phyloP scores from a whole-genome alignment of 345 rosid species.

The Kandelia obovata region DNA sequence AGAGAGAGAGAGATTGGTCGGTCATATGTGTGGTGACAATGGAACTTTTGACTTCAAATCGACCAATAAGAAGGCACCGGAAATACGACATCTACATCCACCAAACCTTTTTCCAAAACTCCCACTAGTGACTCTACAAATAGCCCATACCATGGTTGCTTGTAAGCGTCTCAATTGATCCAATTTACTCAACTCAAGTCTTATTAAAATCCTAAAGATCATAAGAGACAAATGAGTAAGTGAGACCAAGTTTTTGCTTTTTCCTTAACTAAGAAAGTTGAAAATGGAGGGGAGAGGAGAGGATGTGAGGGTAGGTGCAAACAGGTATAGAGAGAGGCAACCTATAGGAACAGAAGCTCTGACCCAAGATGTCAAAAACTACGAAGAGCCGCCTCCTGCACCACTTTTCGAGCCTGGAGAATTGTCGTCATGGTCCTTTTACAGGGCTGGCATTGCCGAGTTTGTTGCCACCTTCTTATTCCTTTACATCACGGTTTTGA shows the following conservation, averaged over 20 bases:
- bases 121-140: constrained; percentile 20
- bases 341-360: constrained; percentile 22
- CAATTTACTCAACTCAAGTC: constrained; percentile 6
- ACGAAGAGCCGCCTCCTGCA: constrained; percentile 19
- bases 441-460: constrained; percentile 23
- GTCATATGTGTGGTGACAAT: constrained; percentile 20
- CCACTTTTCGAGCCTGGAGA: constrained; percentile 18
- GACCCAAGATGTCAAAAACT: constrained; percentile 12
- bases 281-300: constrained; percentile 19
- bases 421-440: constrained; percentile 17
- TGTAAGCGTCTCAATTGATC: not conserved
- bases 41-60: no score
- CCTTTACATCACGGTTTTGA: constrained; percentile 19
- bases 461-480: constrained; percentile 21
- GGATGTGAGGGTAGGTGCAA: constrained; percentile 14
- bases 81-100: not conserved
- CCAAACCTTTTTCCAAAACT: constrained; percentile 15
- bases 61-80: no score
- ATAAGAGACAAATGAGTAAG: not conserved
- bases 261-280: no score
- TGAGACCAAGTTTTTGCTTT: not conserved
- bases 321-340: constrained; percentile 15
- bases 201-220: not conserved
- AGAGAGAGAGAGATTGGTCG: constrained; percentile 19
- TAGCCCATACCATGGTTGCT: not conserved